These are phyloP conservation scores for Laguncularia racemosa DNA, from an alignment of 345 rosid species.

Conservation along the genomic window DNA sequence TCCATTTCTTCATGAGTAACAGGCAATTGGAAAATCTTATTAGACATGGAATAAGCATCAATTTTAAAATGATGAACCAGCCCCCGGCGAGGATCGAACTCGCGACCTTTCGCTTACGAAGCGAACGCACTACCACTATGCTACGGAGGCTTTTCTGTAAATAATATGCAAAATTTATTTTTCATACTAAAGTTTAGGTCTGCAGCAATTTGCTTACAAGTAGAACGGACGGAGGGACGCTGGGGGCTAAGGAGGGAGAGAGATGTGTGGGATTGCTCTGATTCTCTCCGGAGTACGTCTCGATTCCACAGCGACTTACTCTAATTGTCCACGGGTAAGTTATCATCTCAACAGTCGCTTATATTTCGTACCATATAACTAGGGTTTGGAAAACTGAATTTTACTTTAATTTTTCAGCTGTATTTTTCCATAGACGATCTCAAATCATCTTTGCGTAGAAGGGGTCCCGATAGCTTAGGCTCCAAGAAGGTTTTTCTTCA, in stretches of 20 bases:
- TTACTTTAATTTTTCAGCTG: conserved; percentile 12
- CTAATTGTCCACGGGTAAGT: conserved; percentile 26
- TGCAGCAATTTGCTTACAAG: too few relatives aligned
- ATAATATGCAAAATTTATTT: not conserved
- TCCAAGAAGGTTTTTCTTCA: conserved; percentile 37
- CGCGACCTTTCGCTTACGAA: conserved; percentile 99
- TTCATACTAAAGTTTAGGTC: too few relatives aligned
- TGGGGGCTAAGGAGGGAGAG: not conserved
- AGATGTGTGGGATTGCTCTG: conserved; percentile 83
- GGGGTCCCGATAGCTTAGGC: conserved; percentile 78
- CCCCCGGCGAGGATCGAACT: conserved; percentile 81
- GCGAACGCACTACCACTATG: conserved; percentile 99
- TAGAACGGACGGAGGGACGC: not conserved
- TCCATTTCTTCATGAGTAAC: too few relatives aligned
- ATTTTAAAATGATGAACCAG: too few relatives aligned
- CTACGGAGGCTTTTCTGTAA: conserved; percentile 44
- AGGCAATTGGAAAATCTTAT: too few relatives aligned
- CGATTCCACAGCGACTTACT: conserved; percentile 23
- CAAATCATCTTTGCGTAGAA: conserved; percentile 38
- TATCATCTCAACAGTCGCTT: not conserved
- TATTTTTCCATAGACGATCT: conserved; percentile 50
- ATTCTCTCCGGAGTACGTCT: conserved; percentile 46
- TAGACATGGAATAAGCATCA: too few relatives aligned
- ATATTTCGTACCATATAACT: not conserved
- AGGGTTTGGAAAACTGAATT: not conserved